Evolutionary conservation across 2,329 filamentous ascomycete species (phyloP).

Genomic region (Fusarium sp.): DNA sequence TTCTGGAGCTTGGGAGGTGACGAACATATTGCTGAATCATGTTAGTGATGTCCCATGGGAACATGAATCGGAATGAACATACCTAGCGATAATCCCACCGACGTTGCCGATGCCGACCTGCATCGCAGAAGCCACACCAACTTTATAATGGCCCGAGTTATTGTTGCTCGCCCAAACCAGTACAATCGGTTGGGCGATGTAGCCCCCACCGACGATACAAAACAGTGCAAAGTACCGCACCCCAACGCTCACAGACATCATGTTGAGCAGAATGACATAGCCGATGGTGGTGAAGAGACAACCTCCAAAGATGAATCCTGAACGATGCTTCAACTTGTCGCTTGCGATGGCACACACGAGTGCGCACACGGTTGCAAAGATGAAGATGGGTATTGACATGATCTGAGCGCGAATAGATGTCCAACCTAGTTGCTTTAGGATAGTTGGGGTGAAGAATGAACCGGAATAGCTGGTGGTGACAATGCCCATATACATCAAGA

Average conservation of each 20-base stretch:
- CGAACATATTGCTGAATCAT: slow-evolving; percentile 11
- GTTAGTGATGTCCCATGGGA: neutral
- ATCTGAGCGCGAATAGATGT: slow-evolving; percentile 1
- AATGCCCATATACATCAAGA: slow-evolving; percentile 4
- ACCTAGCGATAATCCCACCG: slow-evolving; percentile 17
- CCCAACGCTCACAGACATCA: slow-evolving; percentile 4
- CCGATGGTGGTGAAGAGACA: slow-evolving; percentile 8
- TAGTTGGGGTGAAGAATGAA: slow-evolving; percentile 6
- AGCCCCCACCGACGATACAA: slow-evolving; percentile 8
- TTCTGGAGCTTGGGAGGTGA: slow-evolving; percentile 1
- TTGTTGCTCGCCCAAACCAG: slow-evolving; percentile 4
- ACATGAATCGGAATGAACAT: neutral
- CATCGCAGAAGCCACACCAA: neutral
- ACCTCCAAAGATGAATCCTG: slow-evolving; percentile 13
- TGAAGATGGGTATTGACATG: slow-evolving; percentile 8
- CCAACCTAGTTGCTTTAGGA: neutral
- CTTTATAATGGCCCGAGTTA: slow-evolving; percentile 2
- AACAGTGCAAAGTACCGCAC: slow-evolving; percentile 27
- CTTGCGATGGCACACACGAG: neutral
- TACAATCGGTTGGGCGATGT: neutral
- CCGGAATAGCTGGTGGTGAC: slow-evolving; percentile 1
- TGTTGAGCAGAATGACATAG: slow-evolving; percentile 14
- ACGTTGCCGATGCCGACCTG: neutral
- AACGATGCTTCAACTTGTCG: slow-evolving; percentile 13
- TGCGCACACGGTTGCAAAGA: neutral